Evolutionary conservation across 257 asterid genomes (phyloP).

Genomic region (Thymus mandschuricus): DNA sequence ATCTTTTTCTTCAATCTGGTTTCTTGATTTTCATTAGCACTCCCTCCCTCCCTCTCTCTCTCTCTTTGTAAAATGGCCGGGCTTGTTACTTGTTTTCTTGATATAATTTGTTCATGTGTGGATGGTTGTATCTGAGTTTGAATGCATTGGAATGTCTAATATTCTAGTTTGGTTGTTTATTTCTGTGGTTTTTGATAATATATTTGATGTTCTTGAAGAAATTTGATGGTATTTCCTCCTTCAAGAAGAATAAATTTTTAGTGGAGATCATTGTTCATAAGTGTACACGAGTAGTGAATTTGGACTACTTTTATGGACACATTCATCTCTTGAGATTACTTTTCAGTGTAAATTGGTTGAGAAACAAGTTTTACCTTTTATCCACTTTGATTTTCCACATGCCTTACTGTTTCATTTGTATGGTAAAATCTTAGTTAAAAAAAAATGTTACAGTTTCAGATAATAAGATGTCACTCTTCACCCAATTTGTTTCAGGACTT

Average conservation of each 20-base stretch:
- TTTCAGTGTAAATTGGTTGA: conserved; percentile 6
- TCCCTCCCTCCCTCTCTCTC: too few relatives aligned
- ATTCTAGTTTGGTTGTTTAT: not conserved
- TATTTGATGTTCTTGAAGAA: conserved; percentile 1
- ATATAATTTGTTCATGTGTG: not conserved
- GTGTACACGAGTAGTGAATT: not conserved
- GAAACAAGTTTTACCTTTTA: not conserved
- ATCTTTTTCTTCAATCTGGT: not conserved
- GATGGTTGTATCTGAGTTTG: not conserved
- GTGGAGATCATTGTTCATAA: not conserved
- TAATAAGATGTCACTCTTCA: not conserved
- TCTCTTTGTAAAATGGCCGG: not conserved
- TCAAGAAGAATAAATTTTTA: not conserved
- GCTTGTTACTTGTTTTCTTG: not conserved
- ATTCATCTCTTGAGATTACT: conserved; percentile 13
- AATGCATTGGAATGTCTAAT: not conserved
- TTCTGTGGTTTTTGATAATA: not conserved
- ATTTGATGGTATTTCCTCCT: not conserved
- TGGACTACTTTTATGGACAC: not conserved
- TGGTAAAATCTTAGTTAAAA: not conserved
- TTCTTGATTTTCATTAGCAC: not conserved
- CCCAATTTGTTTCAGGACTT: not conserved
- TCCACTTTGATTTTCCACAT: not conserved
- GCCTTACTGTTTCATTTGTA: conserved; percentile 2
- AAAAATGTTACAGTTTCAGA: not conserved